Evolutionary conservation across 306 rosid species (phyloP).

Genomic region (Lupinus albus): DNA sequence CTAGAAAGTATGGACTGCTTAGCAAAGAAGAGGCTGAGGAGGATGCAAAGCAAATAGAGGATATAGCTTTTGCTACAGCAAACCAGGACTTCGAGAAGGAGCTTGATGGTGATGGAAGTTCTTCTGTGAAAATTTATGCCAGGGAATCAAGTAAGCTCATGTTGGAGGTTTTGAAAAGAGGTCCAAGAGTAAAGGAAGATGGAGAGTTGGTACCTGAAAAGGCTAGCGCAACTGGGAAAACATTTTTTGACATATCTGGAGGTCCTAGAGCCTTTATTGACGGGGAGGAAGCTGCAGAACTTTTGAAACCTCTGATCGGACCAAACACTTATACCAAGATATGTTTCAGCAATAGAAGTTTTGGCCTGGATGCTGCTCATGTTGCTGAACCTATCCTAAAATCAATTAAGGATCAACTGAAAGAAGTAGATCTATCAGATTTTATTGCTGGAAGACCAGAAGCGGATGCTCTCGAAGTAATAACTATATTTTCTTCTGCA

Average conservation of each 20-base stretch:
- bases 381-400: slow-evolving; percentile 68
- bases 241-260: slow-evolving; percentile 81
- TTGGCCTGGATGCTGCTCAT: slow-evolving; percentile 79
- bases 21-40: slow-evolving; percentile 74
- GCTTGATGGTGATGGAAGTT: slow-evolving; percentile 81
- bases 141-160: slow-evolving; percentile 88
- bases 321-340: slow-evolving; percentile 64
- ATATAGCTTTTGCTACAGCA: slow-evolving; percentile 63
- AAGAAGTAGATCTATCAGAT: slow-evolving; percentile 80
- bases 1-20: slow-evolving; percentile 80
- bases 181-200: slow-evolving; percentile 63
- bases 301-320: slow-evolving; percentile 59
- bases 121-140: slow-evolving; percentile 86
- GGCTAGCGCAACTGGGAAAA: slow-evolving; percentile 41
- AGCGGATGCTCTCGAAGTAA: slow-evolving; percentile 82
- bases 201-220: slow-evolving; percentile 51
- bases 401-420: slow-evolving; percentile 68
- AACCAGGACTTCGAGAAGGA: slow-evolving; percentile 77
- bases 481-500: slow-evolving; percentile 74
- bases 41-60: slow-evolving; percentile 71
- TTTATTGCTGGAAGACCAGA: slow-evolving; percentile 84
- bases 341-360: slow-evolving; percentile 82
- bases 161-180: slow-evolving; percentile 84
- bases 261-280: slow-evolving; percentile 71
- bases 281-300: slow-evolving; percentile 69